Evolutionary conservation across 2,329 filamentous ascomycete genomes (phyloP).

Genomic region (Shiraia bambusicola): DNA sequence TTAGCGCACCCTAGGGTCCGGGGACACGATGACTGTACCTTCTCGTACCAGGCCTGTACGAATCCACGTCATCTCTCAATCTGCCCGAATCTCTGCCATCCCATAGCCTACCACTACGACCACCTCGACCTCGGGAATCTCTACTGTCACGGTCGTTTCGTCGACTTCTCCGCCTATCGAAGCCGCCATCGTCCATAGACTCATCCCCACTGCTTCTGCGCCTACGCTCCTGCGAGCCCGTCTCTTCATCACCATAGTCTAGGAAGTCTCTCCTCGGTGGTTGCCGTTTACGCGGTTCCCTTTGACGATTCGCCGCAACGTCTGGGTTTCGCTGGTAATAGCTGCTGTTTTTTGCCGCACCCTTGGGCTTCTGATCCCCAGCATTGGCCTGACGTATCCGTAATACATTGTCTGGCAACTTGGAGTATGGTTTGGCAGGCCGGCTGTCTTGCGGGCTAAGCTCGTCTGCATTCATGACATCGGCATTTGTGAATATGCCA

Average conservation of each 20-base stretch:
- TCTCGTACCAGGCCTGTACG: conserved; percentile 32
- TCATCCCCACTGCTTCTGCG: conserved; percentile 61
- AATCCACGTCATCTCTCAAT: conserved; percentile 29
- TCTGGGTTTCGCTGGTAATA: conserved; percentile 94
- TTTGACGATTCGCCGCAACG: conserved; percentile 65
- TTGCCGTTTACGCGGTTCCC: conserved; percentile 56
- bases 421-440: conserved; percentile 66
- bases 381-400: conserved; percentile 72
- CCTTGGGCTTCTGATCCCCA: conserved; percentile 75
- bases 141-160: conserved; percentile 23
- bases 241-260: conserved; percentile 35
- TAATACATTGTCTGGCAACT: conserved; percentile 68
- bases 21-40: conserved; percentile 17
- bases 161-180: conserved; percentile 26
- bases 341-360: conserved; percentile 77
- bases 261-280: conserved; percentile 27
- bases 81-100: conserved; percentile 13
- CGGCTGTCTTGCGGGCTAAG: conserved; percentile 61
- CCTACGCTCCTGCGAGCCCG: conserved; percentile 20
- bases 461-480: conserved; percentile 46
- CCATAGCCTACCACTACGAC: conserved; percentile 9
- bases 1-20: conserved; percentile 5
- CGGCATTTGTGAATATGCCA: conserved; percentile 53
- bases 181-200: conserved; percentile 76
- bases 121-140: conserved; percentile 19